Evolutionary conservation across 306 rosid genomes (phyloP), one percentile per base, ranked within the genome.

Genomic region (Casuarina equisetifolia): DNA sequence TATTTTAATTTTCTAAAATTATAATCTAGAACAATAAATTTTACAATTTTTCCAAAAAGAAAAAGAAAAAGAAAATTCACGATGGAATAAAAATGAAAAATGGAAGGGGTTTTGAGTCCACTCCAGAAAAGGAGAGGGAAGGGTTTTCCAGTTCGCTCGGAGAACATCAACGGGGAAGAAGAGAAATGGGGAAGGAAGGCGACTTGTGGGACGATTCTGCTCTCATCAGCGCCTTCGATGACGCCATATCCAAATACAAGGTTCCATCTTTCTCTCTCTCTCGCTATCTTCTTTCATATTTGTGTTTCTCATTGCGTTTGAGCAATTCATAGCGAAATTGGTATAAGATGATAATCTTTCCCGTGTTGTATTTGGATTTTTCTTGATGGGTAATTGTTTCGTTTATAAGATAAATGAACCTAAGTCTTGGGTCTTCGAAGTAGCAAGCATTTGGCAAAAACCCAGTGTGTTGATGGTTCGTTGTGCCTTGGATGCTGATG

Each of bases 171-270:
- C 59, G 0, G 3, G 16, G 11, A 57, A 40, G 17, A 46, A 9
- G 0, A 46, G 42, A 11, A 50, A 91, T 90, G 98, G 95, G 84
- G 69, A 85, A 80, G 64, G 83, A 89, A 42, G 88, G 88, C 64
- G 89, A 88, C 52, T 78, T 90, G 69, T 94, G 97, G 97, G 97
- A 94, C 77, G 97, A 94, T 85, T 90, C 95, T 4, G 90, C 93
- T 88, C 89, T 92, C 45, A 78, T 92, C 83, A 74, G 62, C 78
- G 97, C 95, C 78, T 90, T 92, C 82, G 90, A 94, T n/a, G 74
- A 80, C 55, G 92, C 98, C 68, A 74, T 92, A 77, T 84, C 89
- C 74, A 84, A 78, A 20, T 94, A 88, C 87, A 94, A 92, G 97
- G 96, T 90, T 71, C 38, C 39, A 8, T 64, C 66, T 70, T 16